Evolutionary conservation across 495 filamentous ascomycete genomes (phyloP), one percentile per base, ranked within the genome.

Genomic region (Neurospora sp.): DNA sequence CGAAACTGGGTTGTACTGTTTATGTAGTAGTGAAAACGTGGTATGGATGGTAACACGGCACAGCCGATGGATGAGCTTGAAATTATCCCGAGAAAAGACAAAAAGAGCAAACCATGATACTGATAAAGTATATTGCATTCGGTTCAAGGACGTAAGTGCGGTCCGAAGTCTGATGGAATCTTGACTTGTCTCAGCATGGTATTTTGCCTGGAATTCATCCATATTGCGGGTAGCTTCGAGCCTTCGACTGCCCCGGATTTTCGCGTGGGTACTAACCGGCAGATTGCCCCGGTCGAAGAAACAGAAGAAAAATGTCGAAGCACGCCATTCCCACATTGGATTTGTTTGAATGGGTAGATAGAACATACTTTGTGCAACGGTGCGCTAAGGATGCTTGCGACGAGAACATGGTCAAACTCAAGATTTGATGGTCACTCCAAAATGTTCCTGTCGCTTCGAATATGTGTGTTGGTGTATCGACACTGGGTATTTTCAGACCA

Each of bases 201-300:
- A 39, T 14, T 49, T 60, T 72, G 18, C n/a, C 12, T 62, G 27
- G 40, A 62, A 72, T 72, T 72, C 40, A 71, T 71, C 72, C 72
- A 74, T 18, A 74, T 74, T 74, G 72, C 62, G 44, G n/a, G 39
- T 27, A 37, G 38, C 16, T 31, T 38, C 37, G 37, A 38, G 6
- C 37, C 37, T 38, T 62, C 38, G 39, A 18, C 41, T 35, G 39
- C 70, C 41, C 69, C 16, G 20, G 46, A 44, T 46, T 27, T 16
- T 70, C 18, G n/a, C 62, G 18, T 71, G 31, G 31, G 66, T 18
- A 39, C 69, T 46, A 40, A 71, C 72, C 72, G 72, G 42, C 66
- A 71, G n/a, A 60, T 60, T 54, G 23, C 46, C 12, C 12, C 6
- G 31, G 23, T 62, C 23, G 12, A 62, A 3, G 27, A 35, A 35